Base-by-base conservation (phyloP, 2,329 filamentous ascomycete genomes). In the Emergomyces orientalis region DNA sequence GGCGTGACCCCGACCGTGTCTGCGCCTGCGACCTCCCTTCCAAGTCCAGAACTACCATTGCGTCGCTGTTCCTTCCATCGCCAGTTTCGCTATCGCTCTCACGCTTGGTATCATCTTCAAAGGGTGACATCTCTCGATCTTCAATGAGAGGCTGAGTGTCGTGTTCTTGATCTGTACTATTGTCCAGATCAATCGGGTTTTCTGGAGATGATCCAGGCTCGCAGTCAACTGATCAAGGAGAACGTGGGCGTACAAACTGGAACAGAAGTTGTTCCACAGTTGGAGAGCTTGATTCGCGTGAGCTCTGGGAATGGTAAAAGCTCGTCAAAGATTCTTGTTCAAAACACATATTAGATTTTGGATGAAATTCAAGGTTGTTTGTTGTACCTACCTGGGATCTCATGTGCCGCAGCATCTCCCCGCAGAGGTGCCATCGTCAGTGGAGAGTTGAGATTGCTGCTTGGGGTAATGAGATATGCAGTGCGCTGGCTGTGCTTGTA, bases 381-480 rank as follows among this genome's bases (percentile, higher is more conserved):
- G 30, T 9, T 34, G 57, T 49, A 59, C n/a, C 57, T 59, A 59
- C 22, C 57, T 59, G 57, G 41, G 32, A 59, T 59, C 57, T 49
- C 39, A 14, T 14, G 11, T 47, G 25, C 57, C 22, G 39, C 57
- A 47, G 39, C 22, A 59, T 59, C 22, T 59, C 32, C 41, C 57
- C 1, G 57, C 57, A 47, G 39, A 59, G 57, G 41, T 49, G 57
- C n/a, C 25, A 34, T 59, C 4, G 9, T 59, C 57, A 49, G 22
- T 45, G 57, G 27, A 49, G 57, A 59, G 43, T 59, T 49, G 13
- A n/a, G 7, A 49, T 57, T 57, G 54, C 34, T 41, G 54, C 54
- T 57, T 57, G 32, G 1, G 25, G 25, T 57, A 9, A 25, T 57
- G 5, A 11, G 54, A 57, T 57, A 57, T 41, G 51, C 5, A n/a